These are phyloP conservation scores for Fraxinus pennsylvanica DNA, from an alignment of 257 asterid genomes.

Conservation along the genomic window DNA sequence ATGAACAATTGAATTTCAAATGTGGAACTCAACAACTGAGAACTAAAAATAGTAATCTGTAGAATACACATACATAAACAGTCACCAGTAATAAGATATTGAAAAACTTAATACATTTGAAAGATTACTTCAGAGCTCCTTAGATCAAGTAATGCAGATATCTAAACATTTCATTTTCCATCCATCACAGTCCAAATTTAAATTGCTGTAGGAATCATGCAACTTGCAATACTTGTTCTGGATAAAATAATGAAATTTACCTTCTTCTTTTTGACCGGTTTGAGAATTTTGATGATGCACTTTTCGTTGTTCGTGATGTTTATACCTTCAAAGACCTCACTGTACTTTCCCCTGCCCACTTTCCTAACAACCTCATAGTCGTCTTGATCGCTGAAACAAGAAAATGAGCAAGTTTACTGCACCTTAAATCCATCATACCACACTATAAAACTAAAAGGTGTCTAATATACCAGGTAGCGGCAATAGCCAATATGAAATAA, in stretches of 20 bases:
- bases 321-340: constrained; percentile 64
- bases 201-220: neutral
- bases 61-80: neutral
- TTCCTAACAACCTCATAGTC: constrained; percentile 63
- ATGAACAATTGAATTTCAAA: neutral
- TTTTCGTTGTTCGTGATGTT: constrained; percentile 49
- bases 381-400: constrained; percentile 48
- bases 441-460: neutral
- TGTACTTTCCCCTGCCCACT: constrained; percentile 67
- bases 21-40: neutral
- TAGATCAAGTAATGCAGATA: neutral
- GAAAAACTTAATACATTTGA: neutral
- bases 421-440: constrained; percentile 14
- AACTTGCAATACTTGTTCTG: neutral
- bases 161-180: constrained; percentile 12
- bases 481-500: constrained; percentile 1
- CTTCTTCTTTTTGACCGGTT: constrained; percentile 67
- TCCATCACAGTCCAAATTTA: neutral
- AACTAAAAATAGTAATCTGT: constrained; percentile 1
- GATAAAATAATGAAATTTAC: constrained; percentile 25
- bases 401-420: constrained; percentile 18
- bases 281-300: constrained; percentile 61
- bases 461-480: neutral
- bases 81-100: constrained; percentile 1
- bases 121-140: neutral